Evolutionary conservation across 495 filamentous ascomycete genomes (phyloP).

Genomic region (Daldinia grandis): DNA sequence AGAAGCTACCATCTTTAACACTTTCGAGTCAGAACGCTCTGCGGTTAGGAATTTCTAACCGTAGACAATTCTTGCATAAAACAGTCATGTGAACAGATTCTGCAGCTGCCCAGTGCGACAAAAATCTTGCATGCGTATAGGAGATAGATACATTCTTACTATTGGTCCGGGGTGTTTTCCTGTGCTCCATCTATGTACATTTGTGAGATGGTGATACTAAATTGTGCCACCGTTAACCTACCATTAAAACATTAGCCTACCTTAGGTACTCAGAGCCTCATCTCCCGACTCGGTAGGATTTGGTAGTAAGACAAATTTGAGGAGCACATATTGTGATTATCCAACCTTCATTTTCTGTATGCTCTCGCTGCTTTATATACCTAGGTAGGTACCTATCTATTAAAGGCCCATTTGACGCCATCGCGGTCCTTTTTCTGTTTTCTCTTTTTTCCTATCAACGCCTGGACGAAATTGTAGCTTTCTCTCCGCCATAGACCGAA

Average conservation of each 20-base stretch:
- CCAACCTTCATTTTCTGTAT: not conserved
- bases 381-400: too few relatives aligned
- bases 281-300: not conserved
- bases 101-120: not conserved
- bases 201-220: constrained; percentile 1
- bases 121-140: not conserved
- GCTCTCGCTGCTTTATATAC: not conserved
- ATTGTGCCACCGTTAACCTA: not conserved
- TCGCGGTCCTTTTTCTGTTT: not conserved
- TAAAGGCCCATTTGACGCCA: not conserved
- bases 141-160: not conserved
- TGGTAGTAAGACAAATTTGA: not conserved
- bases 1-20: not conserved
- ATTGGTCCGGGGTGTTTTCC: constrained; percentile 8
- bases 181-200: constrained; percentile 1
- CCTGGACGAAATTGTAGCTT: not conserved
- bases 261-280: constrained; percentile 14
- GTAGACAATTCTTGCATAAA: not conserved
- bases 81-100: not conserved
- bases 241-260: not conserved
- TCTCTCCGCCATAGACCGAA: too few relatives aligned
- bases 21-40: not conserved
- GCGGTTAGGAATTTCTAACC: not conserved
- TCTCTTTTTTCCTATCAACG: not conserved
- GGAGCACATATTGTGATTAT: not conserved